These are phyloP conservation scores for Hymenoscyphus repandus DNA, from an alignment of 2,329 filamentous ascomycete genomes.

Conservation along the genomic window DNA sequence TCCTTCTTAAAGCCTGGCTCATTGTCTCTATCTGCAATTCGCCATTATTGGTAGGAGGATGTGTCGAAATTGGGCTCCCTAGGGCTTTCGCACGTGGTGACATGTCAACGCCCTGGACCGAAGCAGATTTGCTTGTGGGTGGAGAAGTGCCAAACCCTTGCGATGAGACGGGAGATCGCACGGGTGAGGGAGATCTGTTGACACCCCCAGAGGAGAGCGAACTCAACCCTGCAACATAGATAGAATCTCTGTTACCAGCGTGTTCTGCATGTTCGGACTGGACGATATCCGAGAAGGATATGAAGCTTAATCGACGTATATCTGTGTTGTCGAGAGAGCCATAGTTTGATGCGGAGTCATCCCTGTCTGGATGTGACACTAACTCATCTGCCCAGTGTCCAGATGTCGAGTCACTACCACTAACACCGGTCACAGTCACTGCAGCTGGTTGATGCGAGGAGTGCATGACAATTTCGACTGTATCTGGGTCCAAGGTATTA, in stretches of 20 bases:
- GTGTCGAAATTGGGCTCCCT: slow-evolving; percentile 56
- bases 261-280: slow-evolving; percentile 71
- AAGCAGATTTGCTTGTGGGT: slow-evolving; percentile 70
- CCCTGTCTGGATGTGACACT: slow-evolving; percentile 46
- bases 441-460: slow-evolving; percentile 75
- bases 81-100: slow-evolving; percentile 53
- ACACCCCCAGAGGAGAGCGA: slow-evolving; percentile 46
- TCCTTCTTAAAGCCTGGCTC: slow-evolving; percentile 80
- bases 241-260: slow-evolving; percentile 59
- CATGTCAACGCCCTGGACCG: slow-evolving; percentile 68
- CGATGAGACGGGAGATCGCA: slow-evolving; percentile 73
- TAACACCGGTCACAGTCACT: slow-evolving; percentile 54
- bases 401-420: slow-evolving; percentile 33
- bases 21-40: slow-evolving; percentile 92
- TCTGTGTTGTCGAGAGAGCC: slow-evolving; percentile 73
- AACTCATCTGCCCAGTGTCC: slow-evolving; percentile 37
- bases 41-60: slow-evolving; percentile 49
- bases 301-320: slow-evolving; percentile 82
- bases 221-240: slow-evolving; percentile 63
- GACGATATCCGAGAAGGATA: slow-evolving; percentile 94
- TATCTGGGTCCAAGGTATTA: slow-evolving; percentile 74
- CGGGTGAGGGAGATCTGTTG: slow-evolving; percentile 73
- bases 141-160: slow-evolving; percentile 65
- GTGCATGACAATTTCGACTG: slow-evolving; percentile 89
- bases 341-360: slow-evolving; percentile 68